These are phyloP conservation scores for Starmerella roubikii DNA, from an alignment of 805 yeast species.

Conservation along the genomic window DNA sequence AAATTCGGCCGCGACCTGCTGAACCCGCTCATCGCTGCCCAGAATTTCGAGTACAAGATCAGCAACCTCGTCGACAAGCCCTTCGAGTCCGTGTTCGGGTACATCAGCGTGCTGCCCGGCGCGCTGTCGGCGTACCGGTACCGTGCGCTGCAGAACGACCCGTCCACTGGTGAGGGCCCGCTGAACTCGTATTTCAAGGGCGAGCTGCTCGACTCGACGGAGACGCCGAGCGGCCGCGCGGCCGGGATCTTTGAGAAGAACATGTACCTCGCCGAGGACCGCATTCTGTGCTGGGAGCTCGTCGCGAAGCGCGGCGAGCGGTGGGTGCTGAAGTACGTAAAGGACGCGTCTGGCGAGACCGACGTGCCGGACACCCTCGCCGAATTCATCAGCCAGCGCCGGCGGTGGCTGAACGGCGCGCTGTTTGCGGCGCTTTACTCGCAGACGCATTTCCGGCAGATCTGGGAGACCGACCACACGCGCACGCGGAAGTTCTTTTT, in stretches of 20 bases:
- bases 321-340: constrained; percentile 86
- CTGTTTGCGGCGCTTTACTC: constrained; percentile 91
- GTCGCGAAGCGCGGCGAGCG: constrained; percentile 71
- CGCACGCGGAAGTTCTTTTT: constrained; percentile 62
- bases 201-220: constrained; percentile 45
- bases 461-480: constrained; percentile 85
- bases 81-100: constrained; percentile 81
- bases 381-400: constrained; percentile 90
- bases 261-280: constrained; percentile 94
- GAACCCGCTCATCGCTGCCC: constrained; percentile 91
- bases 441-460: constrained; percentile 68
- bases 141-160: constrained; percentile 70
- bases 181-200: constrained; percentile 80
- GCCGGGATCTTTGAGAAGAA: constrained; percentile 87
- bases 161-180: constrained; percentile 79
- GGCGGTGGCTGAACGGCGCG: constrained; percentile 98
- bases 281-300: constrained; percentile 91
- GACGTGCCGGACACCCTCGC: constrained; percentile 92
- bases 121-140: constrained; percentile 91
- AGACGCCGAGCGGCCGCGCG: constrained; percentile 34
- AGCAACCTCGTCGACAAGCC: constrained; percentile 95
- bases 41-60: constrained; percentile 91
- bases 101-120: constrained; percentile 87
- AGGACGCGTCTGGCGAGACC: constrained; percentile 88
- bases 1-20: constrained; percentile 65